phyloP scores from a whole-genome alignment of 2,329 filamentous ascomycete genomes.

The Monosporascus sp. region DNA sequence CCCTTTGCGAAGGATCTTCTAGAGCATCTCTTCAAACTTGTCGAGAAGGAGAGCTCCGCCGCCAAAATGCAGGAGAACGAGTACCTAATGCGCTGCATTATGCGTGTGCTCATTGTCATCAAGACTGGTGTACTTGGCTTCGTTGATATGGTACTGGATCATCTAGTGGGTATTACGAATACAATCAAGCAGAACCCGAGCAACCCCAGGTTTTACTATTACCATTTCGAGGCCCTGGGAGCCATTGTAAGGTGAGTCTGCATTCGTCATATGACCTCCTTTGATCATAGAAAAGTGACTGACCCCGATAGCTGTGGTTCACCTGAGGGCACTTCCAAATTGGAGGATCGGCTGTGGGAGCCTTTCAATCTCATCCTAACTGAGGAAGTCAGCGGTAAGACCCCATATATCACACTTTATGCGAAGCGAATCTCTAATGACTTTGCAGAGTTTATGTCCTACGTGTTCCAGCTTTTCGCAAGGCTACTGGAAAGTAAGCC shows the following conservation, averaged over 20 bases:
- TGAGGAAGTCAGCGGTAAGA: constrained; percentile 71
- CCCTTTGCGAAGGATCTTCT: constrained; percentile 81
- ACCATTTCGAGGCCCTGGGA: constrained; percentile 91
- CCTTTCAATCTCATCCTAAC: constrained; percentile 77
- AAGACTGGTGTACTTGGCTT: constrained; percentile 72
- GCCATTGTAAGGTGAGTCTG: constrained; percentile 65
- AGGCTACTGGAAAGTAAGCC: constrained; percentile 85
- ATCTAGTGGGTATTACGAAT: constrained; percentile 83
- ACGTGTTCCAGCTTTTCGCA: constrained; percentile 92
- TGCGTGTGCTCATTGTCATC: constrained; percentile 94
- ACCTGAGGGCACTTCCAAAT: constrained; percentile 58
- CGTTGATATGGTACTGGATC: constrained; percentile 71
- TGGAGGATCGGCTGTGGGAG: constrained; percentile 76
- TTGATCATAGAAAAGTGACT: constrained; percentile 17
- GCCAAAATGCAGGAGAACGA: constrained; percentile 98
- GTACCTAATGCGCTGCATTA: constrained; percentile 96
- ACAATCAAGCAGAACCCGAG: constrained; percentile 93
- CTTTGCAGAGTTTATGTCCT: constrained; percentile 78
- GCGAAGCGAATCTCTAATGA: constrained; percentile 22
- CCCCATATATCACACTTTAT: not conserved
- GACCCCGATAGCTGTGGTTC: constrained; percentile 52
- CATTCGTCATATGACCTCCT: constrained; percentile 9
- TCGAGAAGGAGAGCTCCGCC: constrained; percentile 77
- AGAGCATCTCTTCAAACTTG: constrained; percentile 83
- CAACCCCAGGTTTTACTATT: constrained; percentile 98